Evolutionary conservation across 257 asterid species (phyloP).

Genomic region (Solanum chilense): DNA sequence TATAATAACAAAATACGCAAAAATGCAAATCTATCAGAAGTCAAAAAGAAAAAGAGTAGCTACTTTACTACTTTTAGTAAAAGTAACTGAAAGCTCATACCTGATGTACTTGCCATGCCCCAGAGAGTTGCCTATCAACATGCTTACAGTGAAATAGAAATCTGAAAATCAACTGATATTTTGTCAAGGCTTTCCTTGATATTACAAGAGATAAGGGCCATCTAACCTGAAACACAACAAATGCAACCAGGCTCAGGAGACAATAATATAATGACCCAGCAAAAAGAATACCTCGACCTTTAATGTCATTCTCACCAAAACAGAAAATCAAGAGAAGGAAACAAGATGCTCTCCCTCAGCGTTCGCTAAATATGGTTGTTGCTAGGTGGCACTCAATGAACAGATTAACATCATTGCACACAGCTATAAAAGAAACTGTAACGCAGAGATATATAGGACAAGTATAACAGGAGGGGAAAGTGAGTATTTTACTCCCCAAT

Average conservation of each 20-base stretch:
- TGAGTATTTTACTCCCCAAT: background rate
- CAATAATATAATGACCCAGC: background rate
- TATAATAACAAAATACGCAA: conserved; percentile 13
- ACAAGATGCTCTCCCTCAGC: background rate
- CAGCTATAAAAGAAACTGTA: background rate
- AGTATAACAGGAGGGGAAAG: background rate
- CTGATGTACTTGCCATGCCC: conserved; percentile 96
- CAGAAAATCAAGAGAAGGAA: background rate
- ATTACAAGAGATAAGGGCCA: conserved; percentile 97
- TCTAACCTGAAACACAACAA: conserved; percentile 51
- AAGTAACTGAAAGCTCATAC: conserved; percentile 19
- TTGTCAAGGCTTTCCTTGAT: conserved; percentile 81
- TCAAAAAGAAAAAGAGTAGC: background rate
- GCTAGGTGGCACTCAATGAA: background rate
- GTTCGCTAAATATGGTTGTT: background rate
- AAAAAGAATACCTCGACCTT: background rate
- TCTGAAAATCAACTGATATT: conserved; percentile 83
- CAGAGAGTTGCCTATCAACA: conserved; percentile 93
- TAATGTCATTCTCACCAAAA: background rate
- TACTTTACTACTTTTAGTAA: background rate
- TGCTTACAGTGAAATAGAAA: conserved; percentile 91
- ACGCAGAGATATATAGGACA: background rate
- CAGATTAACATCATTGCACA: background rate
- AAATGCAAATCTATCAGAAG: background rate
- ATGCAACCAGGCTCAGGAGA: background rate